These are phyloP conservation scores for Candida sp. DNA, from an alignment of 1,139 yeast genomes.

Conservation along the genomic window DNA sequence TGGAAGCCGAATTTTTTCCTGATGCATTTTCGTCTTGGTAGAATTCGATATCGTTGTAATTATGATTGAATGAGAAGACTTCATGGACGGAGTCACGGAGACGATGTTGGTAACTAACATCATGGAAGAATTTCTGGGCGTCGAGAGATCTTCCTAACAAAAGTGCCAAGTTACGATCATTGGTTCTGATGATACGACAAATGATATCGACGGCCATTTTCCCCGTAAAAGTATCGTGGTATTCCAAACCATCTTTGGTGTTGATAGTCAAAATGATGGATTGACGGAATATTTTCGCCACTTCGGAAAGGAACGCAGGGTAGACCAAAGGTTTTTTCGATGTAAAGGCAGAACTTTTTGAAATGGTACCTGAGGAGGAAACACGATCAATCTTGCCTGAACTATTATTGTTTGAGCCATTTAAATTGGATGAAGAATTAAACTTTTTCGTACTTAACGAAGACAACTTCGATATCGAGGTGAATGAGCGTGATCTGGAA, in stretches of 20 bases:
- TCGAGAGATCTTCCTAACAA: slow-evolving; percentile 89
- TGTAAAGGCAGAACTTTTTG: slow-evolving; percentile 24
- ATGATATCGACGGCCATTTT: slow-evolving; percentile 90
- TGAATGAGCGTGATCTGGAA: slow-evolving; percentile 42
- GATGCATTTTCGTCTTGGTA: slow-evolving; percentile 23
- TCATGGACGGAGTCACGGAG: slow-evolving; percentile 85
- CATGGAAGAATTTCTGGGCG: slow-evolving; percentile 93
- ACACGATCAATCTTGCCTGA: slow-evolving; percentile 26
- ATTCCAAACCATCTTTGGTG: slow-evolving; percentile 91
- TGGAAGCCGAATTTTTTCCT: slow-evolving; percentile 11
- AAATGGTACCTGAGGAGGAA: slow-evolving; percentile 27
- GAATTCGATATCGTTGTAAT: slow-evolving; percentile 39
- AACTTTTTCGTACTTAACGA: slow-evolving; percentile 41
- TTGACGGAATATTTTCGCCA: slow-evolving; percentile 76
- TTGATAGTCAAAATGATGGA: slow-evolving; percentile 71
- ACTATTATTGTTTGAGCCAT: slow-evolving; percentile 15
- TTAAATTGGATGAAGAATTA: slow-evolving; percentile 33
- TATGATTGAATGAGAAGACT: slow-evolving; percentile 81
- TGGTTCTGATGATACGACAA: slow-evolving; percentile 80
- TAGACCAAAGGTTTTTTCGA: slow-evolving; percentile 66
- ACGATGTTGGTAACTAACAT: slow-evolving; percentile 92
- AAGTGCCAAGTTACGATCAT: slow-evolving; percentile 87
- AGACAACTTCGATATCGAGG: slow-evolving; percentile 41
- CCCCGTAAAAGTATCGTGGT: slow-evolving; percentile 94
- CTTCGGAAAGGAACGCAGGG: slow-evolving; percentile 86